Base-by-base conservation (phyloP, 805 yeast genomes). In the Kurtzmaniella cleridarum region DNA sequence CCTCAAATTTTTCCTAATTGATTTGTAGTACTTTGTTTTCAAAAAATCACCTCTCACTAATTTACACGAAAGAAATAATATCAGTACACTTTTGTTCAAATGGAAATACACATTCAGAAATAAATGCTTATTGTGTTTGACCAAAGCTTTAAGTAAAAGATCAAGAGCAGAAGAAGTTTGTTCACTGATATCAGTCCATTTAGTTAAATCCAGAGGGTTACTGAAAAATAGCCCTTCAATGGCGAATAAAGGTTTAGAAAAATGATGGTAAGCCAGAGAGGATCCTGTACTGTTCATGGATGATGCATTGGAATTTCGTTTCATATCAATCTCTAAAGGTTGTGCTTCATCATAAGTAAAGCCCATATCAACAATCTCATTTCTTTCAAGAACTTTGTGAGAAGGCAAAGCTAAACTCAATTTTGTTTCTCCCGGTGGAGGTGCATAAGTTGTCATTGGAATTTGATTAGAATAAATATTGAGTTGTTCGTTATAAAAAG, bases 401-500 rank as follows among this genome's bases (percentile, higher is more conserved):
- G 24, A 20, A 20, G 24, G 24, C 8, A 20, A 20, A 20, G 24
- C 8, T 20, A 20, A 20, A 20, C 8, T 20, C 24, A 20, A 20
- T 20, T 20, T 20, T 5, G 24, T 20, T 8, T 20, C 24, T 20
- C 24, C 24, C 24, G 24, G 24, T 20, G 24, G 24, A 2, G 53
- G 45, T 3, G 50, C 48, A 35, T 57, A 49, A 2, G 51, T 57
- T 12, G 74, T 55, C 38, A 77, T 58, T 0, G 93, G 91, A 29
- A 81, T 50, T 11, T 75, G 71, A 30, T 70, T 69, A 46, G 87
- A 76, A 47, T 75, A 78, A 1, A 81, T 63, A 47, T 80, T 74
- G 38, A 84, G 59, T 27, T 76, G 76, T 26, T 78, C 73, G 49
- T 81, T 78, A 57, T 76, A 79, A 57, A 71, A 84, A 6, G 81